phyloP scores from a whole-genome alignment of 345 rosid genomes.

The Kandelia obovata region DNA sequence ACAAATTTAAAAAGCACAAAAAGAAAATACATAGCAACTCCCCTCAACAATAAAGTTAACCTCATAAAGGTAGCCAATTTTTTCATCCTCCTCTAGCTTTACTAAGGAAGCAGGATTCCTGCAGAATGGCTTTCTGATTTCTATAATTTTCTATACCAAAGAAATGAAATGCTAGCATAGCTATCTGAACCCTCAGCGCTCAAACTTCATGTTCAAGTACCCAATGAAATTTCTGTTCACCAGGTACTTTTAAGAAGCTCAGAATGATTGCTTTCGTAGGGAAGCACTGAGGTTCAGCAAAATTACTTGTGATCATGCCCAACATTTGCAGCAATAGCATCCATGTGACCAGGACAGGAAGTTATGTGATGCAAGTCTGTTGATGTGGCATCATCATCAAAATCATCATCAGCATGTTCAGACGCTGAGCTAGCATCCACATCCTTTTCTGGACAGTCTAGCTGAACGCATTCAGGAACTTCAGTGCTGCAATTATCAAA shows the following conservation, averaged over 20 bases:
- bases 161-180: too few species aligned
- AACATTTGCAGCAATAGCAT: slow-evolving; percentile 6
- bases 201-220: too few species aligned
- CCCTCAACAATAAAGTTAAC: too few species aligned
- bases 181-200: too few species aligned
- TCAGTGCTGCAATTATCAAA: slow-evolving; percentile 38
- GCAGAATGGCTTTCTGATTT: too few species aligned
- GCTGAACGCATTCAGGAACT: slow-evolving; percentile 58
- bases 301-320: slow-evolving; percentile 14
- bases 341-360: neutral
- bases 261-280: neutral
- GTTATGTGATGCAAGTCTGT: slow-evolving; percentile 6
- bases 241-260: neutral
- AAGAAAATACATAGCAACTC: too few species aligned
- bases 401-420: slow-evolving; percentile 32
- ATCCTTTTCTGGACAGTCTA: slow-evolving; percentile 64
- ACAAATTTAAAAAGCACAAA: too few species aligned
- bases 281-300: neutral
- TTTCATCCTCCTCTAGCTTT: too few species aligned
- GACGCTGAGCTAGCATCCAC: slow-evolving; percentile 64
- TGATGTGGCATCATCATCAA: slow-evolving; percentile 29
- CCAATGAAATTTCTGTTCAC: too few species aligned
- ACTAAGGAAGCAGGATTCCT: too few species aligned
- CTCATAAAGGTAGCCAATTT: too few species aligned
- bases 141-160: too few species aligned